Base-by-base conservation (phyloP, 331 rosid genomes). In the Rosa hybrid region DNA sequence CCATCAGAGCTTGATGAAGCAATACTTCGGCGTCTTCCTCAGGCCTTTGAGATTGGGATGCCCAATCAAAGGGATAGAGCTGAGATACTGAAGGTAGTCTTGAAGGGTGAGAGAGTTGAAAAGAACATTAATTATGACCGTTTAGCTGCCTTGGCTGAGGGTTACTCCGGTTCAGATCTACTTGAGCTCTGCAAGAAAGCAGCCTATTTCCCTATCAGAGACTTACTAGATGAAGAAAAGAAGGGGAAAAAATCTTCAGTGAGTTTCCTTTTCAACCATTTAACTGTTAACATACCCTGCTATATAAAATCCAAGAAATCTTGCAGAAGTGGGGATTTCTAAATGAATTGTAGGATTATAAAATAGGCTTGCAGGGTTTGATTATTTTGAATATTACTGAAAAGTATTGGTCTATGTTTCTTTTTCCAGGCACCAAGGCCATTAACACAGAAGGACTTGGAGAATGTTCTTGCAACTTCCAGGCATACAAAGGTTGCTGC, bases 1-100 rank as follows among this genome's bases (percentile, higher is more conserved):
- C 99, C 99, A 74, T 93, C 99, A 79, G 99, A 96, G 84, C 99
- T 96, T 79, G 99, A 96, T 88, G 99, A 96, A 87, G 99, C 99
- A 73, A 96, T 96, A 77, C 97, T 96, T 49, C 71, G 99, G 48
- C 97, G 99, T 39, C 93, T 96, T 85, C 97, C 99, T 85, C 99
- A 96, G 81, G 90, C 98, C 65, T 96, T 96, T 83, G 97, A 96
- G 83, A 93, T 96, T 81, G 98, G 97, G 76, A 48, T 88, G 54
- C 99, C 99, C 21, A 91, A 90, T 81, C 84, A 53, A 45, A 84
- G 74, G 70, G 99, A 93, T 91, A 90, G 99, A 84, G 90, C 91
- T 34, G 94, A 84, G 74, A 96, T 96, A 89, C 87, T 96, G 63
- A 93, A 89, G 85, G 96, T 96, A 83, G 84, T 88, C 82, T 72